These are phyloP conservation scores for Kuraishia capsulata DNA, from an alignment of 805 yeast genomes.

Conservation along the genomic window DNA sequence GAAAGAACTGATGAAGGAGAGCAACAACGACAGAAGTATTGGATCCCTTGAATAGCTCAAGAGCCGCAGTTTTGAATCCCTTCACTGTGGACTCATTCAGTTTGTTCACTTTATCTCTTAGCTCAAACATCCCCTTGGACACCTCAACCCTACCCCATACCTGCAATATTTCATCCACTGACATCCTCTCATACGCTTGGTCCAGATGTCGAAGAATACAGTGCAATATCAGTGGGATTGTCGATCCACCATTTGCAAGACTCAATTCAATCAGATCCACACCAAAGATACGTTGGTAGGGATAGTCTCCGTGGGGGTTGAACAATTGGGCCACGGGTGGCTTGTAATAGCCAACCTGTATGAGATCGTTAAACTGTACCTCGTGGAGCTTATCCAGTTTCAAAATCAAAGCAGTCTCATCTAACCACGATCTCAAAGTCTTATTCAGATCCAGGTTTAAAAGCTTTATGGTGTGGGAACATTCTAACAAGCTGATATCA, in stretches of 20 bases:
- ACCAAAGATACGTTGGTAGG: not conserved
- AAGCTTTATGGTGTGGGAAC: not conserved
- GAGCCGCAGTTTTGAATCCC: not conserved
- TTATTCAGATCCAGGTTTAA: not conserved
- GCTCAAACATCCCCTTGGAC: not conserved
- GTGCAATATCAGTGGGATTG: not conserved
- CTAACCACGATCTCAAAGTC: not conserved
- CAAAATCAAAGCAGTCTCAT: not conserved
- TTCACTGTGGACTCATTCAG: not conserved
- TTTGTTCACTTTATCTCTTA: not conserved
- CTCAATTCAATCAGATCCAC: not conserved
- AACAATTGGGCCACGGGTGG: not conserved
- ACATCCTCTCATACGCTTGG: not conserved
- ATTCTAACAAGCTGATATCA: not conserved
- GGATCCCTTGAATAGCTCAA: not conserved
- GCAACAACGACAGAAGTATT: not conserved
- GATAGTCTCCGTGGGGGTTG: not conserved
- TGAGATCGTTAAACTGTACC: not conserved
- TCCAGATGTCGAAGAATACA: not conserved
- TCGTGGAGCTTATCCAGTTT: not conserved
- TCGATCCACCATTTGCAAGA: not conserved
- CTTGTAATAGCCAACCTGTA: not conserved
- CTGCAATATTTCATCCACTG: not conserved
- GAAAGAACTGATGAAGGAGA: not conserved
- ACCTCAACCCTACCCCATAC: not conserved